phyloP scores from a whole-genome alignment of 352 stramenopile genomes.

The Hyaloperonospora brassicae region DNA sequence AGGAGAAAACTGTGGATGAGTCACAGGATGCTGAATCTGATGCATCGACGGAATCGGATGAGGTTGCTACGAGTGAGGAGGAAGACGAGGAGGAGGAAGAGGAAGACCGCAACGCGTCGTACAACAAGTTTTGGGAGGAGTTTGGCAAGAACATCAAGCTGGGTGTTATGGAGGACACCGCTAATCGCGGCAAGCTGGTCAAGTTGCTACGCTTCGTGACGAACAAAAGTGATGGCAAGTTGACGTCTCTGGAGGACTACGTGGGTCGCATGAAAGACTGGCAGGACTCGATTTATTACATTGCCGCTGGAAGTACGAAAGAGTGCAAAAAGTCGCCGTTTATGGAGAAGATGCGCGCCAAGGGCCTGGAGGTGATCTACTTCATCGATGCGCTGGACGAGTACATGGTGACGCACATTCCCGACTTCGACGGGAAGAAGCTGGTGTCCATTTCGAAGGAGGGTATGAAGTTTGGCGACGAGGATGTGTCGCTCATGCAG shows the following conservation, averaged over 20 bases:
- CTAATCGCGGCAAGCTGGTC: slow-evolving; percentile 90
- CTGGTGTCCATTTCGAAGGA: slow-evolving; percentile 97
- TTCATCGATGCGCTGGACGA: slow-evolving; percentile 98
- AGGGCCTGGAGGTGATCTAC: slow-evolving; percentile 97
- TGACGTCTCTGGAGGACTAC: slow-evolving; percentile 94
- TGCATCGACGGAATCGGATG: slow-evolving; percentile 38
- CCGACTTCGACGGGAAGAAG: slow-evolving; percentile 93
- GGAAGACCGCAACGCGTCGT: slow-evolving; percentile 76
- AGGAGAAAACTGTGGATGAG: background rate
- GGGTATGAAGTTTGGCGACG: slow-evolving; percentile 97
- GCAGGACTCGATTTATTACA: slow-evolving; percentile 99
- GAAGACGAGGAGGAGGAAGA: slow-evolving; percentile 38
- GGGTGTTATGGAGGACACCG: slow-evolving; percentile 96
- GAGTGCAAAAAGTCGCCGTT: slow-evolving; percentile 93
- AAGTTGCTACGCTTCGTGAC: slow-evolving; percentile 98
- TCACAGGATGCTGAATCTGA: slow-evolving; percentile 6
- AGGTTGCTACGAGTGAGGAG: slow-evolving; percentile 26
- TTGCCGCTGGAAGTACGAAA: slow-evolving; percentile 92
- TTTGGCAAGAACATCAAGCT: slow-evolving; percentile 99
- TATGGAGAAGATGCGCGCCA: slow-evolving; percentile 93
- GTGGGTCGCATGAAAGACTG: slow-evolving; percentile 97
- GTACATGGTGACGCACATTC: slow-evolving; percentile 93
- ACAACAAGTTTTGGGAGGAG: slow-evolving; percentile 97
- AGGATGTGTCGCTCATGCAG: slow-evolving; percentile 93
- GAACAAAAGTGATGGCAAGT: slow-evolving; percentile 89